Conservation (phyloP, 768 basidiomycete species). For the Sistotremastrum suecicum region DNA sequence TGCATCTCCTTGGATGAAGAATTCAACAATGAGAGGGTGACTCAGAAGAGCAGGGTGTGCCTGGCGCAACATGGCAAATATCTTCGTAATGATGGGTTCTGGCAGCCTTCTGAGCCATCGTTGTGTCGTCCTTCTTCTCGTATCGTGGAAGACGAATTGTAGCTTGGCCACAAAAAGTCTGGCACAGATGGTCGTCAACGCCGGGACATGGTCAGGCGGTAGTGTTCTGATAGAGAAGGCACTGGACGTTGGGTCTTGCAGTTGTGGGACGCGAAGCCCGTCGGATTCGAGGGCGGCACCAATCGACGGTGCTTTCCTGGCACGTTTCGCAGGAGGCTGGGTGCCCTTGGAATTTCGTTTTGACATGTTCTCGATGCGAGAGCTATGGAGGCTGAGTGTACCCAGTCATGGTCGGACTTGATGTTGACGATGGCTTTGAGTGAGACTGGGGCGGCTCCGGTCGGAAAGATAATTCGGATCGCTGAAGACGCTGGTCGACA, state of each 20-base stretch:
- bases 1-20: slow-evolving; percentile 42
- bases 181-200: slow-evolving; percentile 35
- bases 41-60: slow-evolving; percentile 37
- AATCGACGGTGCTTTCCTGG: slow-evolving; percentile 1
- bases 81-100: slow-evolving; percentile 31
- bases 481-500: too few relatives aligned
- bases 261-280: slow-evolving; percentile 10
- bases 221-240: slow-evolving; percentile 33
- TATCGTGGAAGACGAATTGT: slow-evolving; percentile 18
- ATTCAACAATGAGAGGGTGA: slow-evolving; percentile 43
- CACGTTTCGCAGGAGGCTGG: neutral
- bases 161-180: slow-evolving; percentile 34
- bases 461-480: too few relatives aligned
- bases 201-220: slow-evolving; percentile 20
- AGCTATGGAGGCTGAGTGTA: too few relatives aligned
- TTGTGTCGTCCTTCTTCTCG: slow-evolving; percentile 26
- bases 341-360: neutral
- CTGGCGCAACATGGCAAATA: slow-evolving; percentile 37
- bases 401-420: too few relatives aligned
- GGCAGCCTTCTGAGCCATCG: slow-evolving; percentile 34
- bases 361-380: too few relatives aligned
- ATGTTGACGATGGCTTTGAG: too few relatives aligned
- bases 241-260: slow-evolving; percentile 33
- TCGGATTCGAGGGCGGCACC: slow-evolving; percentile 1
- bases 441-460: too few relatives aligned